Base-by-base conservation (phyloP, 805 yeast genomes). In the Grigorovia jiainica region DNA sequence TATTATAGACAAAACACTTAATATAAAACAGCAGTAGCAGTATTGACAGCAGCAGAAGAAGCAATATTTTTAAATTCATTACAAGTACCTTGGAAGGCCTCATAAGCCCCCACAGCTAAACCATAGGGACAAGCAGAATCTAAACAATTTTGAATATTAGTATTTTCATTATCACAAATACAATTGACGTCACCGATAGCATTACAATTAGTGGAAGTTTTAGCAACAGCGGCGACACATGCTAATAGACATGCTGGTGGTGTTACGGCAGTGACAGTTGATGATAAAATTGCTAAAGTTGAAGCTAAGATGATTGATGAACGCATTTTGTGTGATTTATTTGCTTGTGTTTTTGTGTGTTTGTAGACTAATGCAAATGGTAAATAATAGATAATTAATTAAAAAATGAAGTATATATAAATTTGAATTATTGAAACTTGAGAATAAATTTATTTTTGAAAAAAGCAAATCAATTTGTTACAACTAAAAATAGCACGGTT, bases 161-260 rank as follows among this genome's bases (percentile, higher is more conserved):
- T 44, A 49, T 72, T 64, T 53, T 82, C 76, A 42, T 68, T 67
- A 34, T 71, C 61, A 65, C 95, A 84, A 53, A 83, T 65, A 70
- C 95, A 87, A 34, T 66, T 54, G 50, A 85, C 68, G 56, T 82
- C 77, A 61, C 74, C 75, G 61, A 86, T 61, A 43, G 78, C 68
- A 45, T 66, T 51, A 64, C 92, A 83, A 37, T 66, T 46, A 34
- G 75, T 63, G 13, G 78, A 71, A 5, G 52, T 47, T 60, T 73
- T 73, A 47, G 73, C 69, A 43, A 82, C 89, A 55, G 76, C 72
- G 43, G 86, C 73, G 45, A 84, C 90, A 75, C 95, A 87, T 33
- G 95, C 94, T 61, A 87, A 71, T 51, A 87, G 67, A 71, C 95
- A 87, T 31, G 96, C 95, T 46, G 96, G 95, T 40, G 95, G 92